Evolutionary conservation across 345 rosid genomes (phyloP).

Genomic region (Arabidopsis suecica): DNA sequence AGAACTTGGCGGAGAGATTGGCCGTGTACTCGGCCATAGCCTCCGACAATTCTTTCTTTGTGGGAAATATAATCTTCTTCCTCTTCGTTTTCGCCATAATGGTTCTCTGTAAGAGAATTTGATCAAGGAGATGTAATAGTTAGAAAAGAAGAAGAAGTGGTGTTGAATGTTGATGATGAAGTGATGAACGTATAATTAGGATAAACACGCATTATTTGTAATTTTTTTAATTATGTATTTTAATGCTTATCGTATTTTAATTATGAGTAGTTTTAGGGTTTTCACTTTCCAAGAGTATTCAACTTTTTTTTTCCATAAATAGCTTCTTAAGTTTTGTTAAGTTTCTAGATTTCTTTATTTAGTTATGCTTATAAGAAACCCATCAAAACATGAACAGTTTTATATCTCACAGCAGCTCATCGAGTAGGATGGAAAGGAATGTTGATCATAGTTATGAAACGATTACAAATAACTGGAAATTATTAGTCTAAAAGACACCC

Average conservation of each 20-base stretch:
- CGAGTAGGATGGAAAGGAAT: not conserved
- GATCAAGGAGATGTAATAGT: not conserved
- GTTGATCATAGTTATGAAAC: not conserved
- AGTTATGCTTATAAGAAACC: not conserved
- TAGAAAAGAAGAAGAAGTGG: not conserved
- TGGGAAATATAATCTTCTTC: constrained; percentile 12
- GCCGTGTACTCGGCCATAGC: constrained; percentile 72
- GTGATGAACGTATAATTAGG: not conserved
- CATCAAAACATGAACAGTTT: too few relatives aligned
- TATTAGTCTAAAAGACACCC: not conserved
- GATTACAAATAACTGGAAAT: not conserved
- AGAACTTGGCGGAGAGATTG: constrained; percentile 57
- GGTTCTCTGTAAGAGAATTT: not conserved
- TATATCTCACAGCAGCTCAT: not conserved
- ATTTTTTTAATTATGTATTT: not conserved
- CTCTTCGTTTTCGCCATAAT: not conserved
- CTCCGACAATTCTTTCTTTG: constrained; percentile 44
- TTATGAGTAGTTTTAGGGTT: not conserved
- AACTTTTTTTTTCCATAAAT: not conserved
- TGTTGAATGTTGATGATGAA: not conserved
- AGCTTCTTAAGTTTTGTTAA: not conserved
- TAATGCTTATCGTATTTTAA: not conserved
- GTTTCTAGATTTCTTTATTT: too few relatives aligned
- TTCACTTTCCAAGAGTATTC: not conserved
- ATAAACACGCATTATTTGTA: not conserved